phyloP scores from a whole-genome alignment of 31 red algal genomes.

The Asparagopsis taxiformis region DNA sequence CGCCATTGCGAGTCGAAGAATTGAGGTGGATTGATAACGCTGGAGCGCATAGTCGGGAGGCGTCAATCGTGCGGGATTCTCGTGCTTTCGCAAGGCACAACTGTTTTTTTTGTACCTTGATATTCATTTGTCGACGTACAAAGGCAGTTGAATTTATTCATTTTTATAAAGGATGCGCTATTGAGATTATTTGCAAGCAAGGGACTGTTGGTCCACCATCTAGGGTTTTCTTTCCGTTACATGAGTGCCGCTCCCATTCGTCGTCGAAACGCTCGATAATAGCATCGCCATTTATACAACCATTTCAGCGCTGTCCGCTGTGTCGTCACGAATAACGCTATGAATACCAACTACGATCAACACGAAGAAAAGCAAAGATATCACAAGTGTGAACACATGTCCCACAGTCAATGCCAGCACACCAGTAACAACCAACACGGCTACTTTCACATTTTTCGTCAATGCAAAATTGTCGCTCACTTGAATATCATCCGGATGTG shows the following conservation, averaged over 20 bases:
- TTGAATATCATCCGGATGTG: constrained; percentile 37
- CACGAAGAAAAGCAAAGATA: constrained; percentile 62
- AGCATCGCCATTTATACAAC: constrained; percentile 7
- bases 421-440: constrained; percentile 36
- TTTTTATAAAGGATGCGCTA: background rate
- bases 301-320: background rate
- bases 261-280: too few species aligned
- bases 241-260: too few species aligned
- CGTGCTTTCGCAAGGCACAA: too few species aligned
- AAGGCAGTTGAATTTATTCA: constrained; percentile 2
- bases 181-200: too few species aligned
- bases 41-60: too few species aligned
- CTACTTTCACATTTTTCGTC: constrained; percentile 28
- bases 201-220: too few species aligned
- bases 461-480: constrained; percentile 37
- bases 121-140: too few species aligned
- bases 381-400: constrained; percentile 57
- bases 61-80: too few species aligned
- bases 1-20: too few species aligned
- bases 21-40: too few species aligned
- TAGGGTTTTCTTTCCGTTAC: too few species aligned
- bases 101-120: too few species aligned
- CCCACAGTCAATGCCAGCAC: constrained; percentile 55
- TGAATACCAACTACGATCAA: constrained; percentile 79
- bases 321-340: constrained; percentile 51